These are phyloP conservation scores for Mucor mucedo DNA, from an alignment of 371 early-diverging fungal genomes.

Conservation along the genomic window DNA sequence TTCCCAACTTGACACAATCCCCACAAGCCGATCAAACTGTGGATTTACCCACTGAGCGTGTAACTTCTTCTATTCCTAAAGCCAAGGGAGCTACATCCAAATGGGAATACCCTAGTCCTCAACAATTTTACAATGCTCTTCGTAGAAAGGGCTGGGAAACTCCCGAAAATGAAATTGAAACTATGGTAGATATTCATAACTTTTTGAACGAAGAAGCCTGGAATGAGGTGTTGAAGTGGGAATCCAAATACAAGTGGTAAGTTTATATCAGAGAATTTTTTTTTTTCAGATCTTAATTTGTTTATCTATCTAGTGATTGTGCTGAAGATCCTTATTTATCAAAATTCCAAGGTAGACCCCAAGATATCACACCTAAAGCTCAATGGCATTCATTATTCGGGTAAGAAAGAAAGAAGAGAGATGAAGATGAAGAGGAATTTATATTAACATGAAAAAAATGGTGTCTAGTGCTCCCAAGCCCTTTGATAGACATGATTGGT, in stretches of 20 bases:
- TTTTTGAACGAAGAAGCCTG: constrained; percentile 96
- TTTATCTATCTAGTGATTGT: constrained; percentile 47
- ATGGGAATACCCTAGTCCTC: constrained; percentile 97
- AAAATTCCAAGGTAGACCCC: constrained; percentile 84
- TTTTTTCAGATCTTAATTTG: not conserved
- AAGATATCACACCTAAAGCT: constrained; percentile 81
- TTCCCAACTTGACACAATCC: constrained; percentile 74
- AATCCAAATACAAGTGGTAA: constrained; percentile 75
- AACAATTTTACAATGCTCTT: constrained; percentile 96
- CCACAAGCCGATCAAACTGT: constrained; percentile 68
- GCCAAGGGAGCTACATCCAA: constrained; percentile 42
- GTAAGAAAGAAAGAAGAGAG: constrained; percentile 31
- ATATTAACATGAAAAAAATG: not conserved
- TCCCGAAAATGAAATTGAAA: constrained; percentile 85
- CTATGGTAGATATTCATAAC: constrained; percentile 97
- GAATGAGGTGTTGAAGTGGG: constrained; percentile 94
- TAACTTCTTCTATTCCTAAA: constrained; percentile 67
- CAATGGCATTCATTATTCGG: constrained; percentile 63
- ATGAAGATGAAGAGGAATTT: not conserved
- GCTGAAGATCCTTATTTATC: constrained; percentile 69
- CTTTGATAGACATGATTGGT: constrained; percentile 86
- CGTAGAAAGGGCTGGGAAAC: constrained; percentile 94
- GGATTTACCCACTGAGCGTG: constrained; percentile 76
- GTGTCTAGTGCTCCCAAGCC: constrained; percentile 63
- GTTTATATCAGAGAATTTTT: not conserved